phyloP scores from a whole-genome alignment of 371 early-diverging fungal species.

The Chytridium lagenaria region DNA sequence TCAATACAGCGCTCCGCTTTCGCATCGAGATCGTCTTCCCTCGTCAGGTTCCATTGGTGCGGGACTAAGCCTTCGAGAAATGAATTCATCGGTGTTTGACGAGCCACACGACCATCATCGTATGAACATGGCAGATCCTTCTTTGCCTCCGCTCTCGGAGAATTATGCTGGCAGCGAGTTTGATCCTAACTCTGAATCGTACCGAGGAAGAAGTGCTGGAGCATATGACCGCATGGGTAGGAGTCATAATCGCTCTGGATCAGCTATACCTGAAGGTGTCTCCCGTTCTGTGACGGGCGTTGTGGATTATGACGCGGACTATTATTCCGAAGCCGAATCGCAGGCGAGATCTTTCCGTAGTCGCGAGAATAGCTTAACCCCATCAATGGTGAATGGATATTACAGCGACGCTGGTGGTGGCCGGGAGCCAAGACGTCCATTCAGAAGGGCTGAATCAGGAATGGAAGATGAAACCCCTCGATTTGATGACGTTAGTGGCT shows the following conservation, averaged over 20 bases:
- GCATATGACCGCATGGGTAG: background rate
- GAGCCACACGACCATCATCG: background rate
- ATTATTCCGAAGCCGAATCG: conserved; percentile 14
- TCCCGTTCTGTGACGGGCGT: background rate
- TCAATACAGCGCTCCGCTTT: background rate
- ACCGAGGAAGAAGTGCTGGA: background rate
- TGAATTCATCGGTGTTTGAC: background rate
- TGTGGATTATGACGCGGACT: conserved; percentile 12
- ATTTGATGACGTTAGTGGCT: too few relatives aligned
- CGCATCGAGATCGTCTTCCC: background rate
- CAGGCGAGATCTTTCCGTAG: conserved; percentile 4
- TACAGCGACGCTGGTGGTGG: conserved; percentile 3
- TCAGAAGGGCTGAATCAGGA: background rate
- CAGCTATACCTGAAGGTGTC: background rate
- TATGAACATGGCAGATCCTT: background rate
- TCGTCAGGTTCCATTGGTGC: conserved; percentile 5
- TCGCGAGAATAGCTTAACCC: conserved; percentile 11
- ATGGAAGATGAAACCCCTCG: background rate
- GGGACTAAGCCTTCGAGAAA: conserved; percentile 3
- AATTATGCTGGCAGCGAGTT: background rate
- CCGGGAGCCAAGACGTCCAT: background rate
- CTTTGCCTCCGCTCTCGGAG: background rate
- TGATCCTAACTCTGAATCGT: background rate
- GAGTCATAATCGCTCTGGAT: background rate
- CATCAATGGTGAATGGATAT: conserved; percentile 8